Evolutionary conservation across 208 protist genomes (phyloP), one percentile per base, ranked within the genome.

Genomic region (Blastocrithidia nonstop): DNA sequence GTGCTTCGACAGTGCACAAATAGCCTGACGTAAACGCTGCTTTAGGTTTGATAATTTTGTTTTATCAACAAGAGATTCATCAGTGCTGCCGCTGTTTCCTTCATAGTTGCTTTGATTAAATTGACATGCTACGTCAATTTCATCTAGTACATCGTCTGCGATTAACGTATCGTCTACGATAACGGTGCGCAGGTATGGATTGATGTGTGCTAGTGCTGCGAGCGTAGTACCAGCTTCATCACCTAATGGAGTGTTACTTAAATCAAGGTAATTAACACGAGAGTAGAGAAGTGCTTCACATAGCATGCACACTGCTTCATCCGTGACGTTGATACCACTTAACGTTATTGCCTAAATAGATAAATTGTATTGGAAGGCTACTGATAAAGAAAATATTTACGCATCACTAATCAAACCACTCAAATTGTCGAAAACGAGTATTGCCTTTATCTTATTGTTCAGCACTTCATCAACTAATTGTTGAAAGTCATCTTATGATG

Each of bases 101-200:
- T 93, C 83, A 51, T 71, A 87, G 45, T 82, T 84, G 55, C 75
- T 93, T 47, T 93, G 76, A 46, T 93, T 93, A 31, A 83, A 88
- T 55, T 88, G 77, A 35, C 83, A 93, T 16, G 76, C 78, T 22
- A 88, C 66, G 50, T 93, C 83, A 46, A 93, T 93, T 51, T 93
- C 83, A 43, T 93, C 83, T 11, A 86, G 52, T 15, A 93, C 63
- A 32, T 85, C 73, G 24, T 84, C 83, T 0, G 78, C 60, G 47
- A 93, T 86, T 17, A 93, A 64, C 1, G 83, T 93, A 39, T 85
- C 83, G 35, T 81, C 75, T 16, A 93, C 65, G 13, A 93, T 65
- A 25, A 93, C 66, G 2, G 83, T 93, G 41, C 83, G 69, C 33
- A 93, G 58, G 39, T 80, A 85, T 19, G 83, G 77, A 48, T 86